Evolutionary conservation across 768 basidiomycete species (phyloP).

Genomic region (Trametes punicea): DNA sequence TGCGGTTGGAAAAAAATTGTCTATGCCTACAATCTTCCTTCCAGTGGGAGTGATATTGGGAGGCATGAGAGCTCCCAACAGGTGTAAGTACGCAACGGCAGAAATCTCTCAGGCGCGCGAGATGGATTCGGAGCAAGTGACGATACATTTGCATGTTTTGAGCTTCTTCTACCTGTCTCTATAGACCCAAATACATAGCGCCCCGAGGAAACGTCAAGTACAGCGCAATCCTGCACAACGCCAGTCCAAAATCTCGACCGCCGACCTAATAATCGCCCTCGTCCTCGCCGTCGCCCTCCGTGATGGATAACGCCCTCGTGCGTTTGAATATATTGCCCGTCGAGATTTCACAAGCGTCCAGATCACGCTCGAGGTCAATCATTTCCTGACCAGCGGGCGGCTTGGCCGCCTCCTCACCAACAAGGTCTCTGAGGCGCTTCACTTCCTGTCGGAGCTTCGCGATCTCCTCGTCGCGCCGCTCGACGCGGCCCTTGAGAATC

Average conservation of each 20-base stretch:
- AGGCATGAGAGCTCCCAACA: too few species aligned
- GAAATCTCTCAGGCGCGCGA: too few species aligned
- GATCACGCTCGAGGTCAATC: conserved; percentile 54
- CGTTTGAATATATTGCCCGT: conserved; percentile 22
- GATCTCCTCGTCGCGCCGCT: conserved; percentile 80
- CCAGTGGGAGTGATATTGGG: too few species aligned
- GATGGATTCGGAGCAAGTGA: too few species aligned
- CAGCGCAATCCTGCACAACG: not conserved
- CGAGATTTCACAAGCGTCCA: conserved; percentile 52
- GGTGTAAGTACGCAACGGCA: too few species aligned
- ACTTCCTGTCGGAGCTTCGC: conserved; percentile 64
- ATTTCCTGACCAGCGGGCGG: conserved; percentile 35
- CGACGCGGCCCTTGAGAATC: conserved; percentile 70
- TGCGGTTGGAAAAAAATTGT: not conserved
- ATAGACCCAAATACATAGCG: too few species aligned
- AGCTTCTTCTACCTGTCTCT: too few species aligned
- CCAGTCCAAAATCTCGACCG: not conserved
- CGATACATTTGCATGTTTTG: too few species aligned
- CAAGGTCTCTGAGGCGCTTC: conserved; percentile 44
- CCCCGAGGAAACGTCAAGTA: too few species aligned
- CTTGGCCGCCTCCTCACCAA: conserved; percentile 35
- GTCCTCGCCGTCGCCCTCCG: conserved; percentile 13
- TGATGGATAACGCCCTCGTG: conserved; percentile 15
- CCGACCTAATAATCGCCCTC: conserved; percentile 4
- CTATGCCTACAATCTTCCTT: too few species aligned